phyloP scores from a whole-genome alignment of 345 rosid species.

The Mercurialis annua region DNA sequence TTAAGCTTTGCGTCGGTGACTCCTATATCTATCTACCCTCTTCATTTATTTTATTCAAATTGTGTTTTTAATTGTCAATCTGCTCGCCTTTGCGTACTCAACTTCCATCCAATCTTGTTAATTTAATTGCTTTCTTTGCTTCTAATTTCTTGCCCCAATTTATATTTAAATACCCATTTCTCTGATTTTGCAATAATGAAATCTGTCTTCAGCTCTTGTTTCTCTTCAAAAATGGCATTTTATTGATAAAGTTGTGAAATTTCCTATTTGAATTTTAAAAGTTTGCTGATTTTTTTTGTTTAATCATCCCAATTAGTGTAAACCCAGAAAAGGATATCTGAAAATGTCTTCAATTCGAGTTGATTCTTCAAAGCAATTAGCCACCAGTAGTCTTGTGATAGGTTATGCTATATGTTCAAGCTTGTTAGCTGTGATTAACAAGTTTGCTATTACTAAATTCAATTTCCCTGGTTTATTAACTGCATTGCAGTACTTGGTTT shows the following conservation, averaged over 20 bases:
- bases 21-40: background rate
- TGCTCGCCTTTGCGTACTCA: background rate
- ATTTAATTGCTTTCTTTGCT: constrained; percentile 2
- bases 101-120: background rate
- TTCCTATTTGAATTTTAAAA: background rate
- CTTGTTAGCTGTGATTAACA: constrained; percentile 94
- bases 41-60: background rate
- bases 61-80: background rate
- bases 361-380: constrained; percentile 27
- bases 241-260: background rate
- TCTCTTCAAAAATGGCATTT: background rate
- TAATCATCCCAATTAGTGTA: background rate
- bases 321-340: background rate
- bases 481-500: constrained; percentile 80
- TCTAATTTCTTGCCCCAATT: background rate
- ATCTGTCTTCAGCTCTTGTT: background rate
- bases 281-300: background rate
- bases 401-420: constrained; percentile 99
- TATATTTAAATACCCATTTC: background rate
- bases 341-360: constrained; percentile 23
- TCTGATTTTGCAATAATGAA: background rate
- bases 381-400: constrained; percentile 77
- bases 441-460: constrained; percentile 84
- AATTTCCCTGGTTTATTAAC: constrained; percentile 89
- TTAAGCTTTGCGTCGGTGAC: background rate